A percentile compares a stretch with the other conserved stretches of the same genome.
Conservation (phyloP, 495 filamentous ascomycete species). For the Talaromyces proteolyticus region DNA sequence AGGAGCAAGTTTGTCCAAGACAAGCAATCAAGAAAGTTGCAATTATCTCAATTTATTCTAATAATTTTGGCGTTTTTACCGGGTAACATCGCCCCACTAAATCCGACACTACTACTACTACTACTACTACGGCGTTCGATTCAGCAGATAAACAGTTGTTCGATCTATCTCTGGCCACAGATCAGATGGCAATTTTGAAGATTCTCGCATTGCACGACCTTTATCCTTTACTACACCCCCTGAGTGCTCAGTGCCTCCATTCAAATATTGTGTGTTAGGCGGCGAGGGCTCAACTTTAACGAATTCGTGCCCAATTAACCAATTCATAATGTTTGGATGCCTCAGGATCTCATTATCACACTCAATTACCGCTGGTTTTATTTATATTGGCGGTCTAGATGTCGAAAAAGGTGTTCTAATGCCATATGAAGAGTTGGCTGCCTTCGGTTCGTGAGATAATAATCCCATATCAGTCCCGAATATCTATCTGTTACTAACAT, state of each 20-base stretch:
- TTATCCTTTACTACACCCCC: slow-evolving; percentile 1
- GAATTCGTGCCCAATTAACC: not conserved
- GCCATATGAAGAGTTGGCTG: not conserved
- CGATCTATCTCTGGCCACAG: not conserved
- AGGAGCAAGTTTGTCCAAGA: too few relatives aligned
- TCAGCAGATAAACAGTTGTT: not conserved
- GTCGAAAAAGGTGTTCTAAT: not conserved
- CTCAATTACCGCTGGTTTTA: not conserved
- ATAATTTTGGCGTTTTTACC: too few relatives aligned
- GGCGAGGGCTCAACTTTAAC: slow-evolving; percentile 1
- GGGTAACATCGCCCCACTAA: too few relatives aligned
- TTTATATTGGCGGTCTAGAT: not conserved
- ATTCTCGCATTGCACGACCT: not conserved
- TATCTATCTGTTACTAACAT: not conserved
- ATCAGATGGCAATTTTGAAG: not conserved
- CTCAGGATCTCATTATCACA: slow-evolving; percentile 3
- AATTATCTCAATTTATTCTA: too few relatives aligned
- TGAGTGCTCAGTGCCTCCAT: not conserved
- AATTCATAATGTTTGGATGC: not conserved
- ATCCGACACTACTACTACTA: too few relatives aligned
- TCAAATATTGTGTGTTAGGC: not conserved
- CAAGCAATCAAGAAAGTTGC: too few relatives aligned
- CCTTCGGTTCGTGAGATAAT: not conserved
- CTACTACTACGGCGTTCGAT: slow-evolving; percentile 3
- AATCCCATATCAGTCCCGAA: not conserved